These are phyloP conservation scores for Cordyceps tenuipes DNA, from an alignment of 2,329 filamentous ascomycete genomes.

Conservation along the genomic window DNA sequence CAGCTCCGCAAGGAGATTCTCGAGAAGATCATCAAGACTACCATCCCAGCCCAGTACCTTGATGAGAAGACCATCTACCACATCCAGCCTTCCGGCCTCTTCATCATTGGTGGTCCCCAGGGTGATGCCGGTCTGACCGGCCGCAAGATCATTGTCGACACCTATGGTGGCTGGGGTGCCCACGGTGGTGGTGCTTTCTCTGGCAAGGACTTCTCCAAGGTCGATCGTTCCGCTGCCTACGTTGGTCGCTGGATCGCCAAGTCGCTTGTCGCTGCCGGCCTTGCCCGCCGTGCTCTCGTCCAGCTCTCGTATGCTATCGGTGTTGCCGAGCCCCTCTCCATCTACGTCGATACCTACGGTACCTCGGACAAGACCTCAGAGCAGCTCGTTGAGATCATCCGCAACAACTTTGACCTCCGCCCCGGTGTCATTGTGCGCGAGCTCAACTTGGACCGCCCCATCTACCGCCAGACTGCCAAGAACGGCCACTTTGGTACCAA, in stretches of 20 bases:
- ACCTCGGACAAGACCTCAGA: slow-evolving; percentile 84
- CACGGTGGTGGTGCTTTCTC: slow-evolving; percentile 99
- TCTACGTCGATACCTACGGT: slow-evolving; percentile 97
- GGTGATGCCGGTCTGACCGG: slow-evolving; percentile 97
- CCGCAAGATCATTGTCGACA: slow-evolving; percentile 99
- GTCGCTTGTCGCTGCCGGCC: slow-evolving; percentile 81
- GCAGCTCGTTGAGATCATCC: slow-evolving; percentile 91
- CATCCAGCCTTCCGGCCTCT: slow-evolving; percentile 96
- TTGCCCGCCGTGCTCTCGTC: slow-evolving; percentile 87
- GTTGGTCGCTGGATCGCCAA: slow-evolving; percentile 98
- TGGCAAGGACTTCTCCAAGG: slow-evolving; percentile 99
- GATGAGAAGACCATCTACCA: slow-evolving; percentile 94
- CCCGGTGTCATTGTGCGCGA: slow-evolving; percentile 98
- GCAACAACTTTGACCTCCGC: slow-evolving; percentile 92
- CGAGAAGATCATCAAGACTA: slow-evolving; percentile 94
- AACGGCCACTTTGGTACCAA: slow-evolving; percentile 98
- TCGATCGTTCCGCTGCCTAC: slow-evolving; percentile 97
- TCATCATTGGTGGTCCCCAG: slow-evolving; percentile 98
- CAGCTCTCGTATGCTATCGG: slow-evolving; percentile 99
- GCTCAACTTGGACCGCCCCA: slow-evolving; percentile 88
- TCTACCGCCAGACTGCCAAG: slow-evolving; percentile 98
- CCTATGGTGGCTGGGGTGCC: slow-evolving; percentile 98
- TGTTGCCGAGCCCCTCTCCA: slow-evolving; percentile 93
- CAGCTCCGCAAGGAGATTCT: slow-evolving; percentile 87
- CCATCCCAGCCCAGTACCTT: slow-evolving; percentile 86